Base-by-base conservation (phyloP, 2,329 filamentous ascomycete genomes). In the Zymoseptoria brevis region DNA sequence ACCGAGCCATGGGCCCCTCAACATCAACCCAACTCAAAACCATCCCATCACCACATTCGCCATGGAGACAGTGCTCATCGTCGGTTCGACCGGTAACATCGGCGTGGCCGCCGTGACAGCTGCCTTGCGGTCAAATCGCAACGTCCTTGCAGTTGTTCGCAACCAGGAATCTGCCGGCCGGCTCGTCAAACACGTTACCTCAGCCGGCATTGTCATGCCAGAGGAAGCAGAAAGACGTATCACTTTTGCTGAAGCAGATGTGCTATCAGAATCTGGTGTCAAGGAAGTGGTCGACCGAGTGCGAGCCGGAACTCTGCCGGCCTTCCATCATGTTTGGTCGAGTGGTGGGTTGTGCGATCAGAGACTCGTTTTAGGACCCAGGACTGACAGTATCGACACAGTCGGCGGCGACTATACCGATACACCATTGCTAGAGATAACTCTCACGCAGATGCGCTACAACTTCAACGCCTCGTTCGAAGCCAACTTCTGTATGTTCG, bases 41-140 rank as follows among this genome's bases (percentile, higher is more conserved):
- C n/a, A n/a, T n/a, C n/a, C n/a, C 7, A 21, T 50, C 45, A n/a
- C 45, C 4, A 50, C 16, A 50, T n/a, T 11, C 45, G 45, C 45
- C 16, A 50, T 50, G 16, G 55, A 64, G 52, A 73, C 71, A 7
- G 69, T 76, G 54, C 68, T 76, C 19, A 64, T 76, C 52, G 64
- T 75, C 53, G 74, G 73, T 50, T 68, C 74, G 1, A 74, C 73
- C 3, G 74, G 74, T 21, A 74, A 76, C 61, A 74, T 75, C 54
- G 74, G 74, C 57, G 62, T 70, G 1, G 62, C 73, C 3, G 72
- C 70, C 29, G 61, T 74, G 35, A 70, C 62, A 3, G 71, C 61
- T 5, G 70, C 72, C 2, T 55, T 74, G 22, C 62, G 59, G 11
- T 67, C 70, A 9, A 60, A 63, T 8, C 69, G 68, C 45, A 64